A percentile compares a stretch with the other conserved stretches of the same genome.
These are phyloP conservation scores for Xylaria multiplex DNA, from an alignment of 2,329 filamentous ascomycete genomes.

Conservation along the genomic window DNA sequence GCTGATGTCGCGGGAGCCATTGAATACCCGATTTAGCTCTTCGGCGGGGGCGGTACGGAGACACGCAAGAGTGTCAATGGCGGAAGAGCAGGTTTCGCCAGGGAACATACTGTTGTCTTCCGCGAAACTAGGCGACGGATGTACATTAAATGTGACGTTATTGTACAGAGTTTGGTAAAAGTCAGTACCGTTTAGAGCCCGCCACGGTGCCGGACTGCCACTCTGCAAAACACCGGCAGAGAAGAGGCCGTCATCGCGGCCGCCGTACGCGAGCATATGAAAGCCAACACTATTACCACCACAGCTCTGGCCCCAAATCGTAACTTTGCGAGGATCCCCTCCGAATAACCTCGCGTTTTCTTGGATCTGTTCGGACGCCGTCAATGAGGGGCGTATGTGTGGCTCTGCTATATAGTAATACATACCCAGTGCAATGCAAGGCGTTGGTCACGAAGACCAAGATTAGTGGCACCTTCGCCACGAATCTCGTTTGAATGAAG, in stretches of 20 bases:
- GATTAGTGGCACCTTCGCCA: conserved; percentile 6
- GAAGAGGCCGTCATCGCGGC: conserved; percentile 20
- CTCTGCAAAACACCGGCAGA: conserved; percentile 19
- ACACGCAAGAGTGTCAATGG: conserved; percentile 20
- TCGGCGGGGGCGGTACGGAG: conserved; percentile 19
- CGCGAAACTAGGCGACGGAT: conserved; percentile 5
- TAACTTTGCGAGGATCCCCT: conserved; percentile 16
- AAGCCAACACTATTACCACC: conserved; percentile 12
- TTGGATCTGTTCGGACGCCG: background rate
- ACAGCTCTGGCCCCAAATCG: conserved; percentile 14
- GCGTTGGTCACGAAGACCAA: conserved; percentile 17
- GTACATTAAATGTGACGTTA: conserved; percentile 18
- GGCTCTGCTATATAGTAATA: background rate
- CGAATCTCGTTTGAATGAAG: conserved; percentile 10
- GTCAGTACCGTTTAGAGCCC: conserved; percentile 17
- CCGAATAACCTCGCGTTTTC: conserved; percentile 11
- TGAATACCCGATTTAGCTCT: conserved; percentile 19
- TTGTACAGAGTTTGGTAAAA: conserved; percentile 15
- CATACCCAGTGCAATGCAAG: conserved; percentile 17
- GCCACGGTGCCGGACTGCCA: conserved; percentile 17
- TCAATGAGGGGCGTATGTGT: background rate
- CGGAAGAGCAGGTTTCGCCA: conserved; percentile 2
- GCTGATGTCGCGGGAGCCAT: conserved; percentile 17
- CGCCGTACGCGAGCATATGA: conserved; percentile 19
- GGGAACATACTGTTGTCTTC: conserved; percentile 9